Evolutionary conservation across 2,329 filamentous ascomycete species (phyloP).

Genomic region (Rhexocercosporidium sp.): DNA sequence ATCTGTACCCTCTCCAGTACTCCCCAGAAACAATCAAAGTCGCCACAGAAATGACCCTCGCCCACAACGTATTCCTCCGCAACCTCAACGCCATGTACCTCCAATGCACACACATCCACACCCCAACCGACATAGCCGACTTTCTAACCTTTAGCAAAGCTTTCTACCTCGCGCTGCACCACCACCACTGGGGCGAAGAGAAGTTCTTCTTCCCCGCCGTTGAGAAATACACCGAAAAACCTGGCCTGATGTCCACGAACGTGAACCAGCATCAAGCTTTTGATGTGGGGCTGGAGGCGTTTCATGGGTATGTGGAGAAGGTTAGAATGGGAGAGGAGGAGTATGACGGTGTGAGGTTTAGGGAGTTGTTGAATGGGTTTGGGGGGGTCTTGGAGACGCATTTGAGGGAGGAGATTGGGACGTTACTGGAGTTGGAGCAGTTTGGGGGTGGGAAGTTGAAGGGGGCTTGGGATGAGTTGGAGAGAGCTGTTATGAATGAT

Average conservation of each 20-base stretch:
- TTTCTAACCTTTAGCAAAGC: slow-evolving; percentile 36
- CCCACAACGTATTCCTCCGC: slow-evolving; percentile 46
- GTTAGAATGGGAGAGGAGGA: slow-evolving; percentile 33
- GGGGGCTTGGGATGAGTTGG: slow-evolving; percentile 21
- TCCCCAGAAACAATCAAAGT: slow-evolving; percentile 22
- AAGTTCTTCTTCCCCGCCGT: slow-evolving; percentile 46
- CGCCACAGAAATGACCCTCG: slow-evolving; percentile 42
- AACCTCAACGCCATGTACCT: slow-evolving; percentile 45
- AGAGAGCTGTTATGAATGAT: slow-evolving; percentile 5
- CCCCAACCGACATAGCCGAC: slow-evolving; percentile 42
- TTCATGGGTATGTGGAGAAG: slow-evolving; percentile 40
- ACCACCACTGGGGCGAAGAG: slow-evolving; percentile 49
- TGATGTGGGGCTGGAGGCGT: slow-evolving; percentile 5
- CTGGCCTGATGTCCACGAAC: slow-evolving; percentile 15
- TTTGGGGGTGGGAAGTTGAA: slow-evolving; percentile 27
- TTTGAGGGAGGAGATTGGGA: slow-evolving; percentile 47
- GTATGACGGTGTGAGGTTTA: slow-evolving; percentile 43
- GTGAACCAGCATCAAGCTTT: slow-evolving; percentile 18
- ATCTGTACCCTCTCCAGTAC: slow-evolving; percentile 3
- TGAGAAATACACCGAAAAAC: slow-evolving; percentile 37
- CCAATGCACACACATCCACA: slow-evolving; percentile 44
- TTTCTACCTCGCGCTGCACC: slow-evolving; percentile 37
- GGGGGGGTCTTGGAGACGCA: slow-evolving; percentile 43
- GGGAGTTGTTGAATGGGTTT: slow-evolving; percentile 44
- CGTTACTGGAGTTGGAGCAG: slow-evolving; percentile 44